A percentile compares a stretch with the other conserved stretches of the same genome.
Evolutionary conservation across 164 flowering plant genomes (phyloP).

Genomic region (Liriodendron chinense): DNA sequence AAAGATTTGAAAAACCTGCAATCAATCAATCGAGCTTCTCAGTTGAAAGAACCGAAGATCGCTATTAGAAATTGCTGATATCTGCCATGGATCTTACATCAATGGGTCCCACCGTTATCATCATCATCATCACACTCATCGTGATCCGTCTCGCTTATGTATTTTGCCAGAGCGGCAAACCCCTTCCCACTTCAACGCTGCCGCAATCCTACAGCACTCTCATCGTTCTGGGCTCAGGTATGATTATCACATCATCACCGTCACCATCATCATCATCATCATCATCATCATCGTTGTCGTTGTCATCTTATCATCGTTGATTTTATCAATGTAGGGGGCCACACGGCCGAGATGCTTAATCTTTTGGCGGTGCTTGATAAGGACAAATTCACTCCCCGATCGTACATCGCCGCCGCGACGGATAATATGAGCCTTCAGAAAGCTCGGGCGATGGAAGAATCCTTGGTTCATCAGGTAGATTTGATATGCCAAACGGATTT

Average conservation of each 20-base stretch:
- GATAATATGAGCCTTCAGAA: constrained; percentile 94
- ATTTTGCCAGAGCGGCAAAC: constrained; percentile 39
- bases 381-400: constrained; percentile 66
- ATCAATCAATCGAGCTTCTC: too few species aligned
- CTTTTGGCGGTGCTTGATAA: constrained; percentile 55
- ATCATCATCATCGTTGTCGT: neutral
- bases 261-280: neutral
- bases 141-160: constrained; percentile 48
- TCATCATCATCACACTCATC: constrained; percentile 21
- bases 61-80: neutral
- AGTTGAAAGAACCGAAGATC: neutral
- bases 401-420: constrained; percentile 79
- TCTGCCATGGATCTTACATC: constrained; percentile 9
- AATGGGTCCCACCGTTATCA: constrained; percentile 5
- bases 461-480: constrained; percentile 44
- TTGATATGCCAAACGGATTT: too few species aligned
- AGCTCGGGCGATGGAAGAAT: constrained; percentile 66
- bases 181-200: constrained; percentile 17
- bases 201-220: constrained; percentile 50
- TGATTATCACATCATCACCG: neutral
- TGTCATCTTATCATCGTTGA: constrained; percentile 1
- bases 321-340: constrained; percentile 61
- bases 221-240: constrained; percentile 83
- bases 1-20: too few species aligned
- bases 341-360: constrained; percentile 98